These are phyloP conservation scores for Zygoascus hellenicus DNA, from an alignment of 1,139 yeast species.

Conservation along the genomic window DNA sequence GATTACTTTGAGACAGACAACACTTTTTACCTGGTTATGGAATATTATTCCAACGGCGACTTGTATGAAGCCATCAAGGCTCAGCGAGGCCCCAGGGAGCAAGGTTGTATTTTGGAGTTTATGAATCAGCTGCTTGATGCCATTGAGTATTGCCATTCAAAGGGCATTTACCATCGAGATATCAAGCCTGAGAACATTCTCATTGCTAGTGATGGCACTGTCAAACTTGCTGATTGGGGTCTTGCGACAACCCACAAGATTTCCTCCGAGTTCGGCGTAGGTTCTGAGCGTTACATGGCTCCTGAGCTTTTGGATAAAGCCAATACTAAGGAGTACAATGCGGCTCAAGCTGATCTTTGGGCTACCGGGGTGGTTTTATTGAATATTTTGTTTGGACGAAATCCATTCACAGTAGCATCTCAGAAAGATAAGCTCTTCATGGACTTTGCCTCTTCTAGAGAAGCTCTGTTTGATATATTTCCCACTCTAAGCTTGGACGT, in stretches of 20 bases:
- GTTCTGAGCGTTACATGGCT: slow-evolving; percentile 95
- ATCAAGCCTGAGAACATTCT: slow-evolving; percentile 86
- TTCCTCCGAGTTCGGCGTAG: slow-evolving; percentile 82
- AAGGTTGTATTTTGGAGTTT: slow-evolving; percentile 66
- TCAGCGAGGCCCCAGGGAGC: slow-evolving; percentile 59
- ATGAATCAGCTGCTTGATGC: slow-evolving; percentile 74
- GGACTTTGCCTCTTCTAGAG: slow-evolving; percentile 83
- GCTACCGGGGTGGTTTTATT: slow-evolving; percentile 81
- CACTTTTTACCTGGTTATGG: slow-evolving; percentile 59
- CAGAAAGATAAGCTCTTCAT: slow-evolving; percentile 79
- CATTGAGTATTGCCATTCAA: slow-evolving; percentile 66
- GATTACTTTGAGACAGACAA: slow-evolving; percentile 66
- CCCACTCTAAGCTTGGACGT: slow-evolving; percentile 85
- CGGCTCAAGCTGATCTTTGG: slow-evolving; percentile 90
- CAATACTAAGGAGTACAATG: slow-evolving; percentile 61
- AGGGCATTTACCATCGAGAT: slow-evolving; percentile 77
- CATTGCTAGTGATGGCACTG: slow-evolving; percentile 59
- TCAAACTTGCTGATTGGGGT: slow-evolving; percentile 90
- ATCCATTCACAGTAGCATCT: slow-evolving; percentile 81
- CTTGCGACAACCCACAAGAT: slow-evolving; percentile 63
- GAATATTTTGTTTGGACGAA: slow-evolving; percentile 82
- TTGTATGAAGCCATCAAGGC: slow-evolving; percentile 86
- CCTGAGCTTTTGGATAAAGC: slow-evolving; percentile 66
- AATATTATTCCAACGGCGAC: slow-evolving; percentile 89
- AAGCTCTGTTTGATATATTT: slow-evolving; percentile 85